Evolutionary conservation across 345 rosid genomes (phyloP), one percentile per base, ranked within the genome.

Genomic region (Trapa bicornis): DNA sequence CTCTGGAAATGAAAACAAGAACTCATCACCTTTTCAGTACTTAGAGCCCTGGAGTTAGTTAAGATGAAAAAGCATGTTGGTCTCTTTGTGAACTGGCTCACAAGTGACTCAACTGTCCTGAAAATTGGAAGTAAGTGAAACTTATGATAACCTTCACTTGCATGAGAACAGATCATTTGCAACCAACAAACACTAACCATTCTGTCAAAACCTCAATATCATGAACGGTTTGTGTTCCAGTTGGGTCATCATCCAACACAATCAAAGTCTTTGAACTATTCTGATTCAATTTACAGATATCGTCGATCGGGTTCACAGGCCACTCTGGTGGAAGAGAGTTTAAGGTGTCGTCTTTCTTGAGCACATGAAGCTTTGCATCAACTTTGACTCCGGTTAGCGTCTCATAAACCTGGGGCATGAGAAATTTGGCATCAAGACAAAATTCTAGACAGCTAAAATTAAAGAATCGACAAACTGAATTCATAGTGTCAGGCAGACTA

Each of bases 151-250:
- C 15, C 10, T 5, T 45, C 37, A 9, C 63, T 35, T 58, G 61
- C 37, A 58, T 32, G 5, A 58, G 3, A 61, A 64, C 3, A n/a
- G 1, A 1, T n/a, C 47, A 42, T 17, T 2, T 61, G 35, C 65
- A 53, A 57, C 37, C 14, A 22, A 52, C 15, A 52, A 73, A 73
- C 45, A 74, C 85, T 80, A 72, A 92, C 97, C 98, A 93, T 88
- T 93, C 98, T 50, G 97, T 93, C 72, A 93, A 75, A 67, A 93
- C 98, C 81, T 93, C 98, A 69, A 89, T 87, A 56, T 84, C 90
- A 72, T 89, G 95, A 80, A 93, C 96, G 17, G 98, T 93, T 79
- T 93, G 98, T 61, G 98, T 93, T 78, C 98, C 97, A 42, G 98
- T 89, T 73, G 98, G 97, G 77, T 93, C 98, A 76, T 93, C 98